Base-by-base conservation (phyloP, 139 green algal species). In the Auxenochlorella pyrenoidosa region DNA sequence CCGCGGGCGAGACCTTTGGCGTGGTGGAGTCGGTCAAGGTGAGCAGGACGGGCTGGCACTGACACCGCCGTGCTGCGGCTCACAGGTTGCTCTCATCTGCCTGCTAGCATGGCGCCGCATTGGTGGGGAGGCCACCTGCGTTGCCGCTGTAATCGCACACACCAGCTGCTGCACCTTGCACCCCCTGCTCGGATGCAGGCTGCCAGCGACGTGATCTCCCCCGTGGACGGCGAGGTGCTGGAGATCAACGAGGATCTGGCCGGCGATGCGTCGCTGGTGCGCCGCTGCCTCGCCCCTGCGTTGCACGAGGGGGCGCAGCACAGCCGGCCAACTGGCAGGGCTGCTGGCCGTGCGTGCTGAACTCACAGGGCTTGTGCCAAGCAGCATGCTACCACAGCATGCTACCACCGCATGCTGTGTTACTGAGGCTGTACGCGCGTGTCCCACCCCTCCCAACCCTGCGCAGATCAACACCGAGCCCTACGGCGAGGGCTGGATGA, bases 1-100 rank as follows among this genome's bases (percentile, higher is more conserved):
- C 86, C n/a, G 93, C 95, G 83, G 94, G 93, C 21, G 94, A 98
- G 83, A 94, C 92, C 13, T 99, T 99, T 87, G 97, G 97, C 47
- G 97, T 99, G 8, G 96, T 99, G 6, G 98, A 99, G 95, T 99
- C 97, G 43, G 98, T 99, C 58, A 99, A 99, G 94, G 95, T 88
- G 84, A 5, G 84, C 13, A 13, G 72, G 38, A 6, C 4, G 47
- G 47, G 30, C 26, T 36, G 40, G 40, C 13, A 1, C n/a, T 44
- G 12, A 38, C 32, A 40, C 26, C 66, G 30, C 22, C 24, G 10
- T 30, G 60, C 22, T 68, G 60, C 5, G 60, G 60, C 60, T 68
- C 60, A 6, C 16, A 32, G 8, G 10, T 30, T n/a, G 22, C 60
- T 6, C 60, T 8, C 21, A 30, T 28, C 8, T 68, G 60, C 22